Evolutionary conservation across 345 rosid species (phyloP).

Genomic region (Stellera chamaejasme): DNA sequence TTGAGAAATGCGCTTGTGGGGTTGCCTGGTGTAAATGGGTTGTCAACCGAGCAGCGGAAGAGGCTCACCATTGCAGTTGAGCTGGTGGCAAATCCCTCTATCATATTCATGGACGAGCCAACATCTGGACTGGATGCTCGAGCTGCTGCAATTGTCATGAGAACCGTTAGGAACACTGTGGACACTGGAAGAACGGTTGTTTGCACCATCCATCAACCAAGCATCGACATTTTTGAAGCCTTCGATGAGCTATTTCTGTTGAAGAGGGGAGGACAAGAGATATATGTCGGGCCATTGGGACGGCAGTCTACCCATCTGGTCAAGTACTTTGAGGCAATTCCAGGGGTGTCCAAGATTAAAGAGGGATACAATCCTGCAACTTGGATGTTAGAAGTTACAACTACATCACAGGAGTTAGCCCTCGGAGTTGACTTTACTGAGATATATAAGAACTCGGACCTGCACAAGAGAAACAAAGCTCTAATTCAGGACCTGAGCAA

Average conservation of each 20-base stretch:
- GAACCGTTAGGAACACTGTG: conserved; percentile 85
- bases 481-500: conserved; percentile 41
- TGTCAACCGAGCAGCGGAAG: conserved; percentile 87
- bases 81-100: conserved; percentile 91
- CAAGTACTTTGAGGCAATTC: conserved; percentile 62
- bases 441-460: conserved; percentile 48
- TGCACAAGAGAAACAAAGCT: conserved; percentile 66
- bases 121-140: conserved; percentile 95
- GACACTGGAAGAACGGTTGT: conserved; percentile 91
- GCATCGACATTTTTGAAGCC: conserved; percentile 87
- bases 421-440: conserved; percentile 54
- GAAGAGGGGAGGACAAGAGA: conserved; percentile 74
- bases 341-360: conserved; percentile 50
- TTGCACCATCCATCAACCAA: conserved; percentile 94
- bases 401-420: conserved; percentile 47
- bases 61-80: conserved; percentile 89
- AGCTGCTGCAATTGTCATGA: conserved; percentile 94
- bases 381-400: conserved; percentile 78
- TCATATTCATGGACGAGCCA: conserved; percentile 93
- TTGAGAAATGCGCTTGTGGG: conserved; percentile 72
- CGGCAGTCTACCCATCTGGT: conserved; percentile 48
- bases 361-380: conserved; percentile 85
- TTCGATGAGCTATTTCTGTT: conserved; percentile 81
- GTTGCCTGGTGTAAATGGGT: conserved; percentile 72
- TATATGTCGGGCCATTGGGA: conserved; percentile 77